Evolutionary conservation across 1,284 basidiomycete genomes (phyloP).

Genomic region (Cryptococcus sp.): DNA sequence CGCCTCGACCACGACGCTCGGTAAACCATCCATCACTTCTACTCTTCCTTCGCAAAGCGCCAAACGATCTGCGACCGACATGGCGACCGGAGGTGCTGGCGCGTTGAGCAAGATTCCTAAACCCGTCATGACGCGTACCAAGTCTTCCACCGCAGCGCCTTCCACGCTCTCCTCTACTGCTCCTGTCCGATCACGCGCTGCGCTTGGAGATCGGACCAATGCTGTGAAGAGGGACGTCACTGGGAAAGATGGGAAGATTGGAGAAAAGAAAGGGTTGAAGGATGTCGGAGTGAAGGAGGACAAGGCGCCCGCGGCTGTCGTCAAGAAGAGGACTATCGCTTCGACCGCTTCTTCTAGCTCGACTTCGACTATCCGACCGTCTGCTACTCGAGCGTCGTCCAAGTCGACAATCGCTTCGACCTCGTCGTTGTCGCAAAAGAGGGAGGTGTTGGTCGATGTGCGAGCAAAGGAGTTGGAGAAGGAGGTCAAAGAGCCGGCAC

Average conservation of each 20-base stretch:
- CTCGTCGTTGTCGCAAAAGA: constrained; percentile 8
- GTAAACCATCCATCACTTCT: constrained; percentile 5
- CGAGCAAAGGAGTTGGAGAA: constrained; percentile 15
- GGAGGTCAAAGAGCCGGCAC: constrained; percentile 13
- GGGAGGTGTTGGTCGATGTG: constrained; percentile 17
- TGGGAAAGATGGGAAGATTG: constrained; percentile 10
- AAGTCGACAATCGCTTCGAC: constrained; percentile 19
- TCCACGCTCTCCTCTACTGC: constrained; percentile 34
- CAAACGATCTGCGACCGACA: constrained; percentile 7
- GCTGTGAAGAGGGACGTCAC: background rate
- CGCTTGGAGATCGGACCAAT: constrained; percentile 9
- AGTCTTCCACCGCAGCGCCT: constrained; percentile 14
- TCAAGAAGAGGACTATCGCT: constrained; percentile 23
- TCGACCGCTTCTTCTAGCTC: too few species aligned
- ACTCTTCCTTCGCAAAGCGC: background rate
- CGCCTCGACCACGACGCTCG: constrained; percentile 6
- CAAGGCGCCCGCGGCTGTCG: constrained; percentile 16
- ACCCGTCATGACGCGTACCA: constrained; percentile 35
- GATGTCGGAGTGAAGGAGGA: background rate
- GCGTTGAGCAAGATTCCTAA: constrained; percentile 21
- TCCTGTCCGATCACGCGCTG: constrained; percentile 14
- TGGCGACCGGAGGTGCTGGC: background rate
- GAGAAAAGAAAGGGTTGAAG: constrained; percentile 17
- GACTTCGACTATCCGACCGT: constrained; percentile 8
- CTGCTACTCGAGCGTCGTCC: constrained; percentile 9